Percentiles rank a stretch among this genome's conserved stretches.
phyloP scores from a whole-genome alignment of 2,329 filamentous ascomycete genomes.

The Verticillium alfalfae region DNA sequence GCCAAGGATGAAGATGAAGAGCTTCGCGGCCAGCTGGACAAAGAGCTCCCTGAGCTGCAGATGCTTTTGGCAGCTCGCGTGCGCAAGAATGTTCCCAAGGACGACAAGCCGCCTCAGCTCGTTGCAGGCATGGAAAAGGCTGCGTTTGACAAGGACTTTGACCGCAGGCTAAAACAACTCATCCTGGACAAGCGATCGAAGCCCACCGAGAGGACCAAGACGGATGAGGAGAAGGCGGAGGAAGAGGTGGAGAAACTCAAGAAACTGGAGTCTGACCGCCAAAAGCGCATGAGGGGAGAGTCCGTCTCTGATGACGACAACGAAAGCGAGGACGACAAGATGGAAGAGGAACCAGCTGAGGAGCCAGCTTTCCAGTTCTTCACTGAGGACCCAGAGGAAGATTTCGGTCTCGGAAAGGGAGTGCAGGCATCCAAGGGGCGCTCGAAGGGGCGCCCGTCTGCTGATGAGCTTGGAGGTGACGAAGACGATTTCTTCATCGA shows the following conservation, averaged over 20 bases:
- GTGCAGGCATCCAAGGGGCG: conserved; percentile 31
- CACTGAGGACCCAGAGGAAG: conserved; percentile 43
- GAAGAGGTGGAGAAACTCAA: conserved; percentile 73
- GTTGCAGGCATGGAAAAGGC: conserved; percentile 55
- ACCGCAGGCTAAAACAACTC: conserved; percentile 74
- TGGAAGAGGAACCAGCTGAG: conserved; percentile 23
- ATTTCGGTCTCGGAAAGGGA: conserved; percentile 55
- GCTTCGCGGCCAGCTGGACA: conserved; percentile 75
- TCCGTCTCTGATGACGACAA: conserved; percentile 57
- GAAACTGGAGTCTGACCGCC: conserved; percentile 75
- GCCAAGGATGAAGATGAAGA: conserved; percentile 92
- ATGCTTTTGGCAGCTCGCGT: conserved; percentile 57
- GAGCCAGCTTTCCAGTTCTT: conserved; percentile 24
- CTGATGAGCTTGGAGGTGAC: conserved; percentile 69
- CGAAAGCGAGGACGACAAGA: conserved; percentile 30
- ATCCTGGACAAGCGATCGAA: conserved; percentile 79
- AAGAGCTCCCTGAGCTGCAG: conserved; percentile 73
- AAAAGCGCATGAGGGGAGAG: conserved; percentile 83
- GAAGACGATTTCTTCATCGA: conserved; percentile 94
- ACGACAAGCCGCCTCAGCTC: conserved; percentile 14
- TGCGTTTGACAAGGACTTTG: conserved; percentile 80
- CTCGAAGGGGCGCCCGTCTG: conserved; percentile 39
- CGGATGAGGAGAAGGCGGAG: conserved; percentile 75
- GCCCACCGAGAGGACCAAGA: conserved; percentile 84
- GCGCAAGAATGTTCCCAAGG: conserved; percentile 19